A percentile compares a stretch with the other conserved stretches of the same genome.
Conservation (phyloP, 768 basidiomycete species). For the Phanerodontia chrysosporium region DNA sequence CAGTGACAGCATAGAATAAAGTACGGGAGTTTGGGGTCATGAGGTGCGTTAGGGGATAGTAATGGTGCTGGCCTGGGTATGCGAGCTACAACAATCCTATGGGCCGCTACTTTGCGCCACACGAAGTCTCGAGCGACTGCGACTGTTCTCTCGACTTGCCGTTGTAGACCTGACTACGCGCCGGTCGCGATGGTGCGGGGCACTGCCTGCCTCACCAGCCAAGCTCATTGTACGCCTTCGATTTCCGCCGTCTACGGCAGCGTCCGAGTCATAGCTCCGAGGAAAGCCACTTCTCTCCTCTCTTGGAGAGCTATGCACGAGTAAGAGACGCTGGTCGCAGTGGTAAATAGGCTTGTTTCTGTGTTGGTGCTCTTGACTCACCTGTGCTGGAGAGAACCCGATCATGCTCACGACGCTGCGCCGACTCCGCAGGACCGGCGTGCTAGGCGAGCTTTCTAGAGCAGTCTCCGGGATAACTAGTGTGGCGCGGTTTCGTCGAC, state of each 20-base stretch:
- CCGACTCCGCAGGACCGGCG: constrained; percentile 45
- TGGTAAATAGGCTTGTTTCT: no score
- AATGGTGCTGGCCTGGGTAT: no score
- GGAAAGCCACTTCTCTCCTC: constrained; percentile 29
- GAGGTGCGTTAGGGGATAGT: not conserved
- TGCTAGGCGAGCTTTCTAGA: constrained; percentile 16
- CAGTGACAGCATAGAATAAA: not conserved
- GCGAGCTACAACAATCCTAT: no score
- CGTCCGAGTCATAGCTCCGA: constrained; percentile 16
- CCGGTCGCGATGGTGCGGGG: not conserved
- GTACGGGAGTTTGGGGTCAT: not conserved
- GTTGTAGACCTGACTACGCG: constrained; percentile 2
- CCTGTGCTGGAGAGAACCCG: constrained; percentile 74
- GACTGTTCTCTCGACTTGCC: constrained; percentile 9
- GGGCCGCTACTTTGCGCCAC: no score
- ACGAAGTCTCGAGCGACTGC: not conserved
- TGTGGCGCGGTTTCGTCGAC: constrained; percentile 36
- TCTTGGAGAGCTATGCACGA: constrained; percentile 62
- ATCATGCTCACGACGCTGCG: constrained; percentile 58
- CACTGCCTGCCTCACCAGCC: constrained; percentile 15
- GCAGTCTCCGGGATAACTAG: constrained; percentile 45
- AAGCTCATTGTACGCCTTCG: constrained; percentile 22
- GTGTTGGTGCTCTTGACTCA: no score
- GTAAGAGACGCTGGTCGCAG: constrained; percentile 48
- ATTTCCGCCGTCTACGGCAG: constrained; percentile 15